Evolutionary conservation across 257 asterid genomes (phyloP).

Genomic region (Fraxinus excelsior): DNA sequence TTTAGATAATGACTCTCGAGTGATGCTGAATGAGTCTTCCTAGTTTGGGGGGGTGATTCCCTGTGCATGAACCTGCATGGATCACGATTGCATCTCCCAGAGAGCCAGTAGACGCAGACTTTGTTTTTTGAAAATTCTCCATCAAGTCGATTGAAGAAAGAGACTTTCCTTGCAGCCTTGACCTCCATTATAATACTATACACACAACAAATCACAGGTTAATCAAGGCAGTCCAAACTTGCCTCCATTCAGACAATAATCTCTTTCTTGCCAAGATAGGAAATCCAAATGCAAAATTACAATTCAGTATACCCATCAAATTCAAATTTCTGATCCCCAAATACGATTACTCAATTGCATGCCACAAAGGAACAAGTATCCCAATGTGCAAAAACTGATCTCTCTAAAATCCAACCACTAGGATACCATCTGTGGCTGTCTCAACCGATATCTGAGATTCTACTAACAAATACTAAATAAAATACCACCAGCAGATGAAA

Average conservation of each 20-base stretch:
- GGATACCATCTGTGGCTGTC: background rate
- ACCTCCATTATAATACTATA: conserved; percentile 36
- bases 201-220: conserved; percentile 11
- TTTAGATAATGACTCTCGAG: background rate
- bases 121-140: conserved; percentile 24
- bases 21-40: background rate
- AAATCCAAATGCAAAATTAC: background rate
- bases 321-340: conserved; percentile 1
- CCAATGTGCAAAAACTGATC: background rate
- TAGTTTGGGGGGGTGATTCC: conserved; percentile 21
- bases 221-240: conserved; percentile 21
- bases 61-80: conserved; percentile 53
- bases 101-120: conserved; percentile 56
- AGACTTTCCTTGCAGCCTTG: conserved; percentile 23
- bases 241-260: background rate
- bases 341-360: background rate
- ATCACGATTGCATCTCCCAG: conserved; percentile 52
- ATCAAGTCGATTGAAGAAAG: conserved; percentile 20
- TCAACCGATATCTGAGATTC: background rate
- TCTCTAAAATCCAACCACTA: background rate
- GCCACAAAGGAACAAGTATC: background rate
- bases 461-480: background rate
- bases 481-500: background rate
- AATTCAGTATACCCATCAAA: background rate
- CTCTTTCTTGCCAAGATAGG: conserved; percentile 8